Evolutionary conservation across 345 rosid species (phyloP).

Genomic region (Eucalyptus tenuipes): DNA sequence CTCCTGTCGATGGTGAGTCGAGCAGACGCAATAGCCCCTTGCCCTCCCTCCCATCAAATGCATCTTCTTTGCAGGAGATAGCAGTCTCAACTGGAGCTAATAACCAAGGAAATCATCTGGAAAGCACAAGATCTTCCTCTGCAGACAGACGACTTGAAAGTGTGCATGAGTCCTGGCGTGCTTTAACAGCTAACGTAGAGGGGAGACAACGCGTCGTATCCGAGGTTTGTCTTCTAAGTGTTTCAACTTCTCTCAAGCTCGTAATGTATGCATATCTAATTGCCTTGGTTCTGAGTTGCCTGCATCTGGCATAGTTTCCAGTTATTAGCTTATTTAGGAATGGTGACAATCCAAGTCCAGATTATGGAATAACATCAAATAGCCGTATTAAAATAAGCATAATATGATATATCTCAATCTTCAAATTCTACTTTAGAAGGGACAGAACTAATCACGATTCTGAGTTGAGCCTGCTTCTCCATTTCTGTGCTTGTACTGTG

Average conservation of each 20-base stretch:
- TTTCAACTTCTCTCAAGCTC: neutral
- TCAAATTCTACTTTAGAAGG: neutral
- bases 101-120: slow-evolving; percentile 10
- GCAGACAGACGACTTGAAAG: slow-evolving; percentile 28
- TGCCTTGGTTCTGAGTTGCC: neutral
- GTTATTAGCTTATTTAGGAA: neutral
- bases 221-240: slow-evolving; percentile 37
- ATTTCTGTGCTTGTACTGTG: neutral
- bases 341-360: neutral
- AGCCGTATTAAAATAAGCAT: neutral
- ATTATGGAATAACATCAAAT: neutral
- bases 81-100: slow-evolving; percentile 30
- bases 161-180: neutral
- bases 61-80: slow-evolving; percentile 44
- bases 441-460: neutral
- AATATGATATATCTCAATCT: neutral
- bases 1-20: slow-evolving; percentile 39
- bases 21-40: slow-evolving; percentile 41
- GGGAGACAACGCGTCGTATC: slow-evolving; percentile 63
- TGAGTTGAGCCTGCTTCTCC: neutral
- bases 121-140: slow-evolving; percentile 31
- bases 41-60: slow-evolving; percentile 37
- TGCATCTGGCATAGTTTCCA: neutral
- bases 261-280: neutral
- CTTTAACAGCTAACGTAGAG: slow-evolving; percentile 5